These are phyloP conservation scores for Bocquillonia castaneifolia DNA, from an alignment of 441 rosid genomes.

Conservation along the genomic window DNA sequence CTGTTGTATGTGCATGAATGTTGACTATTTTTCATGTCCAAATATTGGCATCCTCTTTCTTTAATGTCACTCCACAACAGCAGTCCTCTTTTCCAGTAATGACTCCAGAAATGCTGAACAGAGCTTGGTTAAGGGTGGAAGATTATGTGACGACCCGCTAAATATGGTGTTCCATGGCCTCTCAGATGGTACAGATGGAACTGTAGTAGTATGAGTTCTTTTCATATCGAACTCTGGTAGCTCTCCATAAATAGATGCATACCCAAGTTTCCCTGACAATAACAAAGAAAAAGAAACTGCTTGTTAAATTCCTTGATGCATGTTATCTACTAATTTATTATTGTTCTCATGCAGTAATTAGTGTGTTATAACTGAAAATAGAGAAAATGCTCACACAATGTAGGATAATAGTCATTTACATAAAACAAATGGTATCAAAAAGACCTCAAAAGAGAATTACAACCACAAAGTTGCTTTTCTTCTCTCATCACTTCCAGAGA, in stretches of 20 bases:
- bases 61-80: conserved; percentile 35
- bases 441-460: no score
- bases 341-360: background rate
- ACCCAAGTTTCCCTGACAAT: conserved; percentile 51
- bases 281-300: background rate
- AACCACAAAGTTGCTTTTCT: no score
- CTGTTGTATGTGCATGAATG: background rate
- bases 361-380: background rate
- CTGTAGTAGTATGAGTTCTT: conserved; percentile 36
- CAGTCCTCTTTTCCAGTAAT: conserved; percentile 62
- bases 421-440: no score
- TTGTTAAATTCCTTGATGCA: background rate
- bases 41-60: no score
- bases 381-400: background rate
- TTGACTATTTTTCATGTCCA: background rate
- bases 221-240: conserved; percentile 48
- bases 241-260: conserved; percentile 78
- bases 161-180: conserved; percentile 86
- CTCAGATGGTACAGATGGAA: conserved; percentile 45
- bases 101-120: conserved; percentile 75
- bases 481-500: no score
- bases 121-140: conserved; percentile 75
- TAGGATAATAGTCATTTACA: background rate
- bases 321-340: background rate
- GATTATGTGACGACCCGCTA: conserved; percentile 74